These are phyloP conservation scores for Linderniella brevidens DNA, from an alignment of 257 asterid genomes.

Conservation along the genomic window DNA sequence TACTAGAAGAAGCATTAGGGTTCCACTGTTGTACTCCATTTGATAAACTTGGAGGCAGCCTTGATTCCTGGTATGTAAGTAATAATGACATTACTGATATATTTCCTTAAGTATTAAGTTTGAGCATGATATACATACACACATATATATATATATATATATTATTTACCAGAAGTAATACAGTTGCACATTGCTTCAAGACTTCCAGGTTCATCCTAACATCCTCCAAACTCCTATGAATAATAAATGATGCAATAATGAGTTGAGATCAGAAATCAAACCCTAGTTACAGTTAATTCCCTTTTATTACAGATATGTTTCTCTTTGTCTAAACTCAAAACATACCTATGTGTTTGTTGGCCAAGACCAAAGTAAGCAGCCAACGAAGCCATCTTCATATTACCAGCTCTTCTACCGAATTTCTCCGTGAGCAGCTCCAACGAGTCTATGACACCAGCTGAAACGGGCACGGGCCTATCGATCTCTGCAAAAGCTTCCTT, in stretches of 20 bases:
- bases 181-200: slow-evolving; percentile 90
- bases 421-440: slow-evolving; percentile 43
- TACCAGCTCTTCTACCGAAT: slow-evolving; percentile 89
- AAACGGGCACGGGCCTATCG: slow-evolving; percentile 40
- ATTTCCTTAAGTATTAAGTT: background rate
- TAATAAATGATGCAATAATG: too few relatives aligned
- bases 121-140: too few relatives aligned
- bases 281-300: too few relatives aligned
- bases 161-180: slow-evolving; percentile 52
- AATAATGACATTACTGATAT: background rate
- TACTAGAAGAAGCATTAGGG: slow-evolving; percentile 18
- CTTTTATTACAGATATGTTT: too few relatives aligned
- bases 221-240: slow-evolving; percentile 74
- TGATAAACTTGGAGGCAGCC: slow-evolving; percentile 39
- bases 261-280: too few relatives aligned
- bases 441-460: slow-evolving; percentile 69
- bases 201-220: slow-evolving; percentile 90
- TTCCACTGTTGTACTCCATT: slow-evolving; percentile 26
- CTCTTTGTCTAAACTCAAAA: background rate
- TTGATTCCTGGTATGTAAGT: slow-evolving; percentile 44
- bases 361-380: slow-evolving; percentile 90
- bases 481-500: slow-evolving; percentile 53
- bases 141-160: too few relatives aligned
- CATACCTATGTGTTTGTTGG: slow-evolving; percentile 80
- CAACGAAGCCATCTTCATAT: slow-evolving; percentile 98